A percentile compares a stretch with the other conserved stretches of the same genome.
Evolutionary conservation across 192 early-diverging fungal genomes (phyloP).

Genomic region (Spizellomyces sp.): DNA sequence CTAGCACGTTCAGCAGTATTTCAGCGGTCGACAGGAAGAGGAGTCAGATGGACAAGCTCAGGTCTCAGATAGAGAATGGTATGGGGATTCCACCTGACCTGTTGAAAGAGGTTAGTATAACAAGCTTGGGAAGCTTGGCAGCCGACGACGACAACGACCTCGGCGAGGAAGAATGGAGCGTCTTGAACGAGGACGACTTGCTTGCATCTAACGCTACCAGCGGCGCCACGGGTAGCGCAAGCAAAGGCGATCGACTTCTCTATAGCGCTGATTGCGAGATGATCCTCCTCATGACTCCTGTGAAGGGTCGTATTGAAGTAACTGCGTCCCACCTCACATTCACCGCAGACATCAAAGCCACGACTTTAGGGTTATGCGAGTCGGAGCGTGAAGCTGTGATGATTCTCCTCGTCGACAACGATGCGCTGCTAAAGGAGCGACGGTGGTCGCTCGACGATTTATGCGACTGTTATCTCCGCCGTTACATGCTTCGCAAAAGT

Average conservation of each 20-base stretch:
- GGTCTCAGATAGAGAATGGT: constrained; percentile 4
- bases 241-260: constrained; percentile 28
- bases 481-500: constrained; percentile 64
- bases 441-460: constrained; percentile 39
- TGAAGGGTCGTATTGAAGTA: constrained; percentile 49
- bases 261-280: constrained; percentile 43
- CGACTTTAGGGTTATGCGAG: constrained; percentile 30
- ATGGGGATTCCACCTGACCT: constrained; percentile 18
- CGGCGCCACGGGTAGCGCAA: neutral
- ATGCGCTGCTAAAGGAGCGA: constrained; percentile 41
- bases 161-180: constrained; percentile 47
- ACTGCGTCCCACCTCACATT: constrained; percentile 40
- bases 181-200: constrained; percentile 39
- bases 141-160: constrained; percentile 18
- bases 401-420: constrained; percentile 38
- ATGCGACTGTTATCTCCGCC: constrained; percentile 39
- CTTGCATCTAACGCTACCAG: constrained; percentile 2
- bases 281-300: constrained; percentile 51
- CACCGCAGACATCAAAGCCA: constrained; percentile 41
- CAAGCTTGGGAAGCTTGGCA: constrained; percentile 3
- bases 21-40: constrained; percentile 9
- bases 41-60: constrained; percentile 16
- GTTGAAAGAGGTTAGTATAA: constrained; percentile 1
- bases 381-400: constrained; percentile 40
- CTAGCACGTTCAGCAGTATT: constrained; percentile 9